Evolutionary conservation across 768 basidiomycete genomes (phyloP).

Genomic region (Boletus insuetus): DNA sequence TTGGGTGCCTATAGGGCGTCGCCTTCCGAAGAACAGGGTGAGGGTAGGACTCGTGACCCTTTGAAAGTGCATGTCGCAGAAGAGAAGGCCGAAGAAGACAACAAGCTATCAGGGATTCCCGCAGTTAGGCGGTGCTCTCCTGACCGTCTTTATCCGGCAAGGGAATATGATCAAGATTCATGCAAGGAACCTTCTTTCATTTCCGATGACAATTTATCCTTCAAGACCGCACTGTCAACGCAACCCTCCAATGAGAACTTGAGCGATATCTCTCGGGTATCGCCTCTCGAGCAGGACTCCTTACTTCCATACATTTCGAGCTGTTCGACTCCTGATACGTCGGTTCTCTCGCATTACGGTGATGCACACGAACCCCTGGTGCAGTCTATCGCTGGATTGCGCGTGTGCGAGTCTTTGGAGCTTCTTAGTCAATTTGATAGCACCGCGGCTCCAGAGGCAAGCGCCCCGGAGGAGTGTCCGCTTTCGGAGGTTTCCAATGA

Average conservation of each 20-base stretch:
- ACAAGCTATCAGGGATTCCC: not conserved
- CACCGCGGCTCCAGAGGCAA: not conserved
- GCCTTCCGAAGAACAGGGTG: slow-evolving; percentile 3
- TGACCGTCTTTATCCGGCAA: slow-evolving; percentile 8
- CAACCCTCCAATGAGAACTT: slow-evolving; percentile 21
- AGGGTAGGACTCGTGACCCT: not conserved
- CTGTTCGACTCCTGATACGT: slow-evolving; percentile 25
- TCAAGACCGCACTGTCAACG: slow-evolving; percentile 24
- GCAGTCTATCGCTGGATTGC: not conserved
- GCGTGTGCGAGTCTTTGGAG: not conserved
- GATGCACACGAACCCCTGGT: slow-evolving; percentile 12
- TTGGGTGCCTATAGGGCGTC: slow-evolving; percentile 18
- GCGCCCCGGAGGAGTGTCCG: not conserved
- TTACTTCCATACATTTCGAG: slow-evolving; percentile 17
- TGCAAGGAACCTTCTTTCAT: slow-evolving; percentile 14
- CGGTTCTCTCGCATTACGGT: slow-evolving; percentile 18
- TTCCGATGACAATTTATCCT: slow-evolving; percentile 22
- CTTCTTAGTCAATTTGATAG: not conserved
- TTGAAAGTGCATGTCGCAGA: slow-evolving; percentile 1
- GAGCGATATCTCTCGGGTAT: slow-evolving; percentile 15
- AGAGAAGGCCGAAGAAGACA: slow-evolving; percentile 4
- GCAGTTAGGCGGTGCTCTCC: not conserved
- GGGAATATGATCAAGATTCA: slow-evolving; percentile 8
- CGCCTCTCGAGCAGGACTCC: slow-evolving; percentile 17
- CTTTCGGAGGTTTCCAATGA: not conserved